These are phyloP conservation scores for Byssochlamys sp. DNA, from an alignment of 2,329 filamentous ascomycete species.

Conservation along the genomic window DNA sequence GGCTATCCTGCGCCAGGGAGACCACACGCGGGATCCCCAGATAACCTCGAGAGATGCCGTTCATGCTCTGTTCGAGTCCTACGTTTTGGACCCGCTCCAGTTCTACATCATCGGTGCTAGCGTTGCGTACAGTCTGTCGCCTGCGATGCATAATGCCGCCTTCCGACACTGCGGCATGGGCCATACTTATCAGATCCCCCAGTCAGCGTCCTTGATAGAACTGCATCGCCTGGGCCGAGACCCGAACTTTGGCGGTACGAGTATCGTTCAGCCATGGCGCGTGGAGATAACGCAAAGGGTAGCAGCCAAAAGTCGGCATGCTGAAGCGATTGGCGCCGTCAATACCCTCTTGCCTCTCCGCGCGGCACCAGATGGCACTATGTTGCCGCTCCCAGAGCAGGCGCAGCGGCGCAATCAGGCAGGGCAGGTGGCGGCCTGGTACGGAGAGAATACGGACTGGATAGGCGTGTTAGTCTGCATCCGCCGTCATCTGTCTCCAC, in stretches of 20 bases:
- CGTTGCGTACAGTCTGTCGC: constrained; percentile 34
- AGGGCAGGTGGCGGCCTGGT: constrained; percentile 33
- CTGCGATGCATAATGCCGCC: constrained; percentile 36
- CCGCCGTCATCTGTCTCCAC: constrained; percentile 33
- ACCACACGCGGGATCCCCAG: constrained; percentile 21
- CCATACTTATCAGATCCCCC: constrained; percentile 31
- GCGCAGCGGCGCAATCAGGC: constrained; percentile 34
- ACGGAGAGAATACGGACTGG: constrained; percentile 38
- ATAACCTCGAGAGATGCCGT: constrained; percentile 31
- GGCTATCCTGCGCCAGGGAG: constrained; percentile 18
- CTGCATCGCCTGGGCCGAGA: constrained; percentile 30
- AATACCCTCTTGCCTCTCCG: constrained; percentile 38
- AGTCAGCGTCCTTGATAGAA: constrained; percentile 26
- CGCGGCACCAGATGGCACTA: constrained; percentile 23
- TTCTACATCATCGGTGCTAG: constrained; percentile 35
- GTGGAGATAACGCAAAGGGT: constrained; percentile 30
- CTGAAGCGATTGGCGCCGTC: constrained; percentile 37
- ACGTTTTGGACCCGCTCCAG: constrained; percentile 32
- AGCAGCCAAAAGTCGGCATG: constrained; percentile 31
- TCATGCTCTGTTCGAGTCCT: constrained; percentile 31
- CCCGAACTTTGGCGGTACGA: constrained; percentile 32
- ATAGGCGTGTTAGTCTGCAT: constrained; percentile 35
- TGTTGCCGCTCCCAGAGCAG: constrained; percentile 30
- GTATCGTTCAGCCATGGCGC: constrained; percentile 36
- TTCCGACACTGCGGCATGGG: constrained; percentile 30